Base-by-base conservation (phyloP, 2,329 filamentous ascomycete genomes). In the Elsinoe necatrix region DNA sequence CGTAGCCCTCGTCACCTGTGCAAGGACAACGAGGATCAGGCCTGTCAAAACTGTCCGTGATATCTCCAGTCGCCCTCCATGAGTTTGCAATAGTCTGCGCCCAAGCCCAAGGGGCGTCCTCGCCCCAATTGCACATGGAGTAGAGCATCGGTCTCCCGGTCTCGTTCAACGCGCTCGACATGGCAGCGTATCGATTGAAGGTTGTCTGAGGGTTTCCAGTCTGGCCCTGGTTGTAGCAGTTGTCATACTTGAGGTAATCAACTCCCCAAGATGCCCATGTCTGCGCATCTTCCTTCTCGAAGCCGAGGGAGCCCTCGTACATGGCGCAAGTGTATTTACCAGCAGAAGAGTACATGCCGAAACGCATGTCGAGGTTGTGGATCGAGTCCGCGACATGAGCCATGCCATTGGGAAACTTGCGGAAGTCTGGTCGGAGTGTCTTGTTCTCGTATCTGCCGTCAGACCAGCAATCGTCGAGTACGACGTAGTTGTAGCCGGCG, bases 191-290 rank as follows among this genome's bases (percentile, higher is more conserved):
- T 21, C 75, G 72, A 50, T 73, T 69, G 59, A 71, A 76, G 3
- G 73, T 73, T 34, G 76, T 63, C 58, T 73, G 68, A 0, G 73
- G 70, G 1, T 71, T 76, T 11, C 77, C 76, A 16, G 72, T 74
- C 56, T 77, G 73, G 6, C 78, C 78, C 59, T 75, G 69, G 60
- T 80, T 80, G 64, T 73, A 80, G 68, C 79, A 81, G 63, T 81
- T 81, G 66, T 81, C 78, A 45, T 60, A 60, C 18, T 80, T 78
- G 20, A 78, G 64, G 60, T 78, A 79, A 58, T 73, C 74, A 29
- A 80, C 74, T 1, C 74, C 77, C 75, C 77, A 79, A 14, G 66
- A 67, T 0, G 79, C 78, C 63, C 75, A 81, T 0, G 74, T 71
- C 14, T 75, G 65, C 0, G 79, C 79, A 64, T 82, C 79, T 25